A percentile compares a stretch with the other conserved stretches of the same genome.
Evolutionary conservation across 2,329 filamentous ascomycete genomes (phyloP).

Genomic region (Penicillium sclerotigenum): DNA sequence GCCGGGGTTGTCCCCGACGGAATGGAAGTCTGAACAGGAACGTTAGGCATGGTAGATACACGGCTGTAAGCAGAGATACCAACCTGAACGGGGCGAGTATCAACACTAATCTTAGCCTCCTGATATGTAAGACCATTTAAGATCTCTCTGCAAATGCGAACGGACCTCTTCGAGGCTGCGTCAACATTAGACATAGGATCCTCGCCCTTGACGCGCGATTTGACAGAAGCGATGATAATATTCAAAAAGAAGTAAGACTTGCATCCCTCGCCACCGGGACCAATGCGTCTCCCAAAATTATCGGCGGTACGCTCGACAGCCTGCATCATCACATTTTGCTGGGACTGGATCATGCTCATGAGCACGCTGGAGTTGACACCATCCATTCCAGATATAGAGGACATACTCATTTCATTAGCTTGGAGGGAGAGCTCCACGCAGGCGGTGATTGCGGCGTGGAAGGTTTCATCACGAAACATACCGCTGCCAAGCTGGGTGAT

Average conservation of each 20-base stretch:
- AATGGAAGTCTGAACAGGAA: slow-evolving; percentile 12
- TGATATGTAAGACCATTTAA: slow-evolving; percentile 24
- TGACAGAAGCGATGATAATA: slow-evolving; percentile 31
- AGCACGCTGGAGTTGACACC: slow-evolving; percentile 23
- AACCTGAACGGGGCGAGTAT: slow-evolving; percentile 20
- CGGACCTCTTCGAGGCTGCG: slow-evolving; percentile 17
- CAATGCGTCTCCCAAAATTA: slow-evolving; percentile 29
- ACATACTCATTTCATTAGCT: slow-evolving; percentile 24
- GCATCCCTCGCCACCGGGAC: slow-evolving; percentile 25
- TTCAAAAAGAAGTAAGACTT: slow-evolving; percentile 33
- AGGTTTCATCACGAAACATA: slow-evolving; percentile 37
- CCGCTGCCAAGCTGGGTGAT: slow-evolving; percentile 33
- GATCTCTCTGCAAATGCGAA: slow-evolving; percentile 24
- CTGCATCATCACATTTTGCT: slow-evolving; percentile 30
- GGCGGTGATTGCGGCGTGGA: slow-evolving; percentile 33
- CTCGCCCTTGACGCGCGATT: slow-evolving; percentile 32
- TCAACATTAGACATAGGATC: slow-evolving; percentile 28
- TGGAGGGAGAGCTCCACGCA: slow-evolving; percentile 35
- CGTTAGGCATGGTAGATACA: slow-evolving; percentile 6
- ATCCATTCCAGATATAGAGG: slow-evolving; percentile 15
- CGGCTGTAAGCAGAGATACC: neutral
- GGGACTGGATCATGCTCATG: slow-evolving; percentile 32
- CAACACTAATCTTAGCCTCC: slow-evolving; percentile 18
- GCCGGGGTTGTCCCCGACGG: slow-evolving; percentile 13
- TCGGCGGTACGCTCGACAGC: slow-evolving; percentile 30